These are phyloP conservation scores for Incumbomyces lentus DNA, from an alignment of 2,329 filamentous ascomycete genomes.

Conservation along the genomic window DNA sequence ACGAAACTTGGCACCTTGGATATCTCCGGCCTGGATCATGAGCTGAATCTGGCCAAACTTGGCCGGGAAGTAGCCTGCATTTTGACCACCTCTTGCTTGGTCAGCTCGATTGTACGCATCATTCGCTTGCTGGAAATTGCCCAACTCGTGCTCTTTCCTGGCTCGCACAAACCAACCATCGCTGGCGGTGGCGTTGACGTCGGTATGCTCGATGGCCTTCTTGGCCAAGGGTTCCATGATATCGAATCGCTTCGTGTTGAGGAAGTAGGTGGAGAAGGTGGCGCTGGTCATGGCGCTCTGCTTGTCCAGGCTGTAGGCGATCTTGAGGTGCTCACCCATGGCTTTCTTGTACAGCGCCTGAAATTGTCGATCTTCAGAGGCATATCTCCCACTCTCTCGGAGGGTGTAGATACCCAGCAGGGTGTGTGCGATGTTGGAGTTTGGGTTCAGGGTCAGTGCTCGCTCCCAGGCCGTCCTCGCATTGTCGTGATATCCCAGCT, in stretches of 20 bases:
- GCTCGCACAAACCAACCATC: slow-evolving; percentile 96
- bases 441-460: slow-evolving; percentile 57
- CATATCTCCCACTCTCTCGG: slow-evolving; percentile 70
- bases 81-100: slow-evolving; percentile 80
- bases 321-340: slow-evolving; percentile 89
- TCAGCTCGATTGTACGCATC: slow-evolving; percentile 88
- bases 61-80: slow-evolving; percentile 81
- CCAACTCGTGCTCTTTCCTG: slow-evolving; percentile 77
- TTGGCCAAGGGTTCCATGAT: slow-evolving; percentile 80
- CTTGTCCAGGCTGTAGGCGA: slow-evolving; percentile 87
- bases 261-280: slow-evolving; percentile 82
- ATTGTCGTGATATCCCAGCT: slow-evolving; percentile 86
- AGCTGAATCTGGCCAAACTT: slow-evolving; percentile 92
- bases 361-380: slow-evolving; percentile 77
- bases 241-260: slow-evolving; percentile 66
- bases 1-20: slow-evolving; percentile 83
- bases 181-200: slow-evolving; percentile 91
- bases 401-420: slow-evolving; percentile 84
- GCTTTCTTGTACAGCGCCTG: slow-evolving; percentile 78
- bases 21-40: slow-evolving; percentile 64
- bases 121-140: slow-evolving; percentile 61
- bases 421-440: slow-evolving; percentile 83
- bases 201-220: slow-evolving; percentile 89
- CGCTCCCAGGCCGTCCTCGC: slow-evolving; percentile 86
- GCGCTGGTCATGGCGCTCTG: slow-evolving; percentile 81